Conservation (phyloP, 148 eudicot species). For the Rhododendron kiyosumense region DNA sequence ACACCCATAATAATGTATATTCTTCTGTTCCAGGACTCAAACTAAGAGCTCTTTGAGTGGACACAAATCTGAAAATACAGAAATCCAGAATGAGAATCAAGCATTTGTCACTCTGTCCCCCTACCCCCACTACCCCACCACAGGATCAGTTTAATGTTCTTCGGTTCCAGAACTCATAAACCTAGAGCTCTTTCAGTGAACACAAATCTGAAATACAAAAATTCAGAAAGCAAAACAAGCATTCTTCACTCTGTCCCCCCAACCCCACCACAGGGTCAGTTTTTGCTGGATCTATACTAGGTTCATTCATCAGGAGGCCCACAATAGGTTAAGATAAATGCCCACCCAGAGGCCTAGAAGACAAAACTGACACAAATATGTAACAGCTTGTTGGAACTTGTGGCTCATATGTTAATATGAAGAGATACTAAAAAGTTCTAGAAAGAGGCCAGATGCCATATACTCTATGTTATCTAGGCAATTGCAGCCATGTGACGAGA, state of each 20-base stretch:
- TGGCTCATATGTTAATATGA: too few species aligned
- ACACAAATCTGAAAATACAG: neutral
- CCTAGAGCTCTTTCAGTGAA: neutral
- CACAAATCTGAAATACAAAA: neutral
- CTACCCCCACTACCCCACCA: too few species aligned
- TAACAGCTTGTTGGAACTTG: neutral
- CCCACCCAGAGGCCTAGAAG: neutral
- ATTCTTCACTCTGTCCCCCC: neutral
- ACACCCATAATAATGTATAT: neutral
- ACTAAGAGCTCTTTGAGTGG: neutral
- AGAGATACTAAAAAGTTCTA: too few species aligned
- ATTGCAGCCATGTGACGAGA: neutral
- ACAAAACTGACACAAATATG: neutral
- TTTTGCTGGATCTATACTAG: neutral
- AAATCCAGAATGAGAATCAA: too few species aligned
- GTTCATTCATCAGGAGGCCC: neutral
- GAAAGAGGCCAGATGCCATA: too few species aligned
- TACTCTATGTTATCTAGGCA: neutral
- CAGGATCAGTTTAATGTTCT: too few species aligned
- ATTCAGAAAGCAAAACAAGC: neutral
- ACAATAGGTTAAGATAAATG: neutral
- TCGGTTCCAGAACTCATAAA: neutral
- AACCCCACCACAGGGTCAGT: neutral
- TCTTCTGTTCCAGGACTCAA: neutral
- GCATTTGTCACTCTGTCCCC: too few species aligned